phyloP scores from a whole-genome alignment of 1,139 yeast species.

The Debaryomycetaceae sp. region DNA sequence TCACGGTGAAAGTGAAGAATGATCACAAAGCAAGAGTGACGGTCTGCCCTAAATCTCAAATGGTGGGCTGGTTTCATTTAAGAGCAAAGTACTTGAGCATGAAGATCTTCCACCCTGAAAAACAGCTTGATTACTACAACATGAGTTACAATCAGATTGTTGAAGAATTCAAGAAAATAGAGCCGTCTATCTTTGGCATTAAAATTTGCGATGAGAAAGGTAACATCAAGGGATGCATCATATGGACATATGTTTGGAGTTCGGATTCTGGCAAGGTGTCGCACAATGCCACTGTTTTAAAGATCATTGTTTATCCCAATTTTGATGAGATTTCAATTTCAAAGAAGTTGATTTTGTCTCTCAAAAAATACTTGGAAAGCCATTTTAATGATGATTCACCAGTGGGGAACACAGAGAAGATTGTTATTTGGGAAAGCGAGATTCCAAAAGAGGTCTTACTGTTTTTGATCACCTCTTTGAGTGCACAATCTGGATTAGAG shows the following conservation, averaged over 20 bases:
- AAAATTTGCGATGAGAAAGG: constrained; percentile 15
- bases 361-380: constrained; percentile 15
- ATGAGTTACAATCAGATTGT: constrained; percentile 24
- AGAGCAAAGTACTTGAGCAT: constrained; percentile 37
- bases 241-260: constrained; percentile 43
- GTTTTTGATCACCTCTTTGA: constrained; percentile 13
- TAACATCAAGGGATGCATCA: constrained; percentile 26
- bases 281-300: constrained; percentile 28
- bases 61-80: constrained; percentile 45
- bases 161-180: constrained; percentile 15
- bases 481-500: constrained; percentile 19
- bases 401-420: constrained; percentile 14
- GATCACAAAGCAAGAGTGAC: constrained; percentile 31
- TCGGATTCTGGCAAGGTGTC: constrained; percentile 8
- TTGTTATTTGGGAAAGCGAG: constrained; percentile 40
- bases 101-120: constrained; percentile 20
- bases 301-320: constrained; percentile 20
- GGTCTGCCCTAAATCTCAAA: constrained; percentile 25
- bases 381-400: constrained; percentile 11
- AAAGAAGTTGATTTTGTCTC: constrained; percentile 21
- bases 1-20: constrained; percentile 14
- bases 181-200: constrained; percentile 33
- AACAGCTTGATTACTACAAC: constrained; percentile 19
- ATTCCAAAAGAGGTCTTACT: constrained; percentile 11
- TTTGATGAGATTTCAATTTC: constrained; percentile 15